Evolutionary conservation across 192 early-diverging fungal genomes (phyloP).

Genomic region (Linnemannia elongata): DNA sequence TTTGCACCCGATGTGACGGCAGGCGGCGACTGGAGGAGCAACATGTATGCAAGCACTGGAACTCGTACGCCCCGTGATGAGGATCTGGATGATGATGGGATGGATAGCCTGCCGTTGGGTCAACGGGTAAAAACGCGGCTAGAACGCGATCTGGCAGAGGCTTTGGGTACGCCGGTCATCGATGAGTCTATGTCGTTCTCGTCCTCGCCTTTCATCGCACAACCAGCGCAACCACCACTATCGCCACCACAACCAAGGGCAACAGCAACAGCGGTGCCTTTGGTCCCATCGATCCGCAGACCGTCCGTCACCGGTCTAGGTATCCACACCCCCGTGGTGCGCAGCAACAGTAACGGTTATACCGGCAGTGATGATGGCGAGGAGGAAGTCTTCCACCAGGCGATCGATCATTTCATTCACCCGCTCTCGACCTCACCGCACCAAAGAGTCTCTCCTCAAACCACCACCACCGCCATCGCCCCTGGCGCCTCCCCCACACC

Average conservation of each 20-base stretch:
- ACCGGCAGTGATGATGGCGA: neutral
- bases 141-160: conserved; percentile 18
- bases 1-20: conserved; percentile 2
- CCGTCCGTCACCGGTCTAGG: neutral
- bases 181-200: neutral
- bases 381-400: neutral
- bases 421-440: neutral
- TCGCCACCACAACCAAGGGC: neutral
- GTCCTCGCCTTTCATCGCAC: neutral
- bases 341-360: neutral
- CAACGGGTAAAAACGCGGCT: neutral
- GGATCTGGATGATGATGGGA: conserved; percentile 3
- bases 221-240: neutral
- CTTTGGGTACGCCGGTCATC: conserved; percentile 16
- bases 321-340: neutral
- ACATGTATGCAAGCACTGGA: neutral
- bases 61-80: neutral
- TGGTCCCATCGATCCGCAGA: neutral
- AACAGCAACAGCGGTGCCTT: neutral
- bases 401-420: neutral
- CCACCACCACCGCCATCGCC: neutral
- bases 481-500: neutral
- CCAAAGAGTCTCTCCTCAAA: neutral
- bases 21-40: neutral
- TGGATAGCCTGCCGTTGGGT: neutral